Base-by-base conservation (phyloP, 805 yeast species). In the Lipomyces oligophaga region DNA sequence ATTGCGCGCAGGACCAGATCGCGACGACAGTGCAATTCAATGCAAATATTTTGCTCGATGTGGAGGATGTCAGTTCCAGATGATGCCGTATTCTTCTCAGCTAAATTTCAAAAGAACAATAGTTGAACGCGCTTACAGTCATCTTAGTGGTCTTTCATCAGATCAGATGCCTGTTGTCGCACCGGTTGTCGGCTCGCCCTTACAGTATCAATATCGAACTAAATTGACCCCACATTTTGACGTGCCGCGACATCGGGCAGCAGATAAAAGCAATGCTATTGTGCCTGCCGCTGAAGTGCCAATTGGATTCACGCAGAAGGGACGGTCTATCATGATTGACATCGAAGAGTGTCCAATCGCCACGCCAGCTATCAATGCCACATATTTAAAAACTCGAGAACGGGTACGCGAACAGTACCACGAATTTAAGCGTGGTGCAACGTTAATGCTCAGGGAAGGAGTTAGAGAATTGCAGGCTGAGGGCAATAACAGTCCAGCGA, bases 161-260 rank as follows among this genome's bases (percentile, higher is more conserved):
- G 28, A 28, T 3, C 57, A 63, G 2, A 63, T 85, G 16, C 96
- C 96, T 0, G 69, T 58, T 6, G 70, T 90, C 28, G 75, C 75
- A 1, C 66, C 71, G 1, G 85, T 95, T 0, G 76, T 82, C 32
- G 76, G 80, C 5, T 85, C 95, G 8, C 98, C 98, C 3, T 67
- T 79, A 46, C 74, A 81, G 56, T 84, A 74, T 63, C 72, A 74
- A 30, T 93, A 93, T 67, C 74, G 98, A 63, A 93, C 98, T 0
- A 93, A 93, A 63, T 74, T 93, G 34, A 93, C 98, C 0, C 98
- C 98, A 4, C 98, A 93, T 68, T 93, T 89, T 66, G 88, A 84
- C 60, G 68, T 85, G 31, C 93, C 94, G 20, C 75, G 79, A 60
- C n/a, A n/a, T n/a, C n/a, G n/a, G n/a, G n/a, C n/a, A n/a, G n/a